phyloP scores from a whole-genome alignment of 257 asterid genomes.

The Ocimum tenuiflorum region DNA sequence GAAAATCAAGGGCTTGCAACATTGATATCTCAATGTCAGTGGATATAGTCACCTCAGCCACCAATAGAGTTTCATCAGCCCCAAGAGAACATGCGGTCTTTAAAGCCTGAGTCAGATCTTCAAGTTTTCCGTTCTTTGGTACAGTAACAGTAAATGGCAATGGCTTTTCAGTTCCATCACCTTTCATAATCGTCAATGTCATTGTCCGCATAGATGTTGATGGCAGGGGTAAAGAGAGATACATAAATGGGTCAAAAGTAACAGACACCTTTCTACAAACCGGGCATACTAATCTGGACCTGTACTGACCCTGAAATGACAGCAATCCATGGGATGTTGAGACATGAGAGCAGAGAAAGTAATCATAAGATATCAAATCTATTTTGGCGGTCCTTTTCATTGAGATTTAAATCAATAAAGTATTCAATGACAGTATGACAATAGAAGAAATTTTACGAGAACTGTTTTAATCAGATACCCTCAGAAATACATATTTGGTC shows the following conservation, averaged over 20 bases:
- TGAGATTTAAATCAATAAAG: background rate
- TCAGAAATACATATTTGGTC: background rate
- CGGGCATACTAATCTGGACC: slow-evolving; percentile 89
- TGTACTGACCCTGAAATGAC: slow-evolving; percentile 80
- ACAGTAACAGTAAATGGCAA: slow-evolving; percentile 62
- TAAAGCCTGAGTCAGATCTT: slow-evolving; percentile 68
- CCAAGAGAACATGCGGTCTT: slow-evolving; percentile 71
- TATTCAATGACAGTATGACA: background rate
- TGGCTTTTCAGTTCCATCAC: slow-evolving; percentile 57
- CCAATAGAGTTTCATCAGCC: slow-evolving; percentile 58
- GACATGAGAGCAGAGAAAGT: slow-evolving; percentile 19
- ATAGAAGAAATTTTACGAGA: slow-evolving; percentile 6
- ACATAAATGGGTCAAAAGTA: slow-evolving; percentile 96
- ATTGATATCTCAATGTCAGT: slow-evolving; percentile 8
- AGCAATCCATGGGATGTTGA: slow-evolving; percentile 14
- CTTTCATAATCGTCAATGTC: slow-evolving; percentile 66
- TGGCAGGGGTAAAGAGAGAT: slow-evolving; percentile 86
- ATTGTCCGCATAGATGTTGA: slow-evolving; percentile 79
- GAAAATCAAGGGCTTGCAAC: slow-evolving; percentile 11
- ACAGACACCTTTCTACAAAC: slow-evolving; percentile 74
- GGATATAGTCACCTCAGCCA: slow-evolving; percentile 74
- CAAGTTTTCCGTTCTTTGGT: slow-evolving; percentile 79
- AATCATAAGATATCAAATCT: slow-evolving; percentile 1
- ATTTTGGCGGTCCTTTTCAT: background rate
- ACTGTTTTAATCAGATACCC: too few relatives aligned